Base-by-base conservation (phyloP, 176 grass and related monocot genomes). In the Panicum miliaceum region DNA sequence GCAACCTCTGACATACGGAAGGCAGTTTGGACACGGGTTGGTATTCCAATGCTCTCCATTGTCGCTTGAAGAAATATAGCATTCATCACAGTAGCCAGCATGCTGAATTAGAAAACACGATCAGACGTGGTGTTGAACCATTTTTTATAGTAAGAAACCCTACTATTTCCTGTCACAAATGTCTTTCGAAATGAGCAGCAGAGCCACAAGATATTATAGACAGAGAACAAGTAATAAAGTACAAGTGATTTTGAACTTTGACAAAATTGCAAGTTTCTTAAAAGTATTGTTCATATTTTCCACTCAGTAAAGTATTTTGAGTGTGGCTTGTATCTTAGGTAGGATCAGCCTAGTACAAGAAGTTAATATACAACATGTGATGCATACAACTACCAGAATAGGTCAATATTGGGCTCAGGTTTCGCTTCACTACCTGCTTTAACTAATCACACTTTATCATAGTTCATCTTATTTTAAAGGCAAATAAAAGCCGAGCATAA, bases 1-100 rank as follows among this genome's bases (percentile, higher is more conserved):
- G 96, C 96, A 50, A 99, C 93, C 89, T 99, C 96, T 81, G 96
- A 99, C 91, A 99, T 99, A 69, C 96, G 91, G 81, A 99, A 99
- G 41, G 96, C 96, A 37, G 96, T 99, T 77, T 99, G 96, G 48
- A 99, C 96, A 75, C 93, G 91, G 45, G 96, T 99, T 0, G 96
- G 96, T 78, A 99, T 94, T 59, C 96, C 96, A 50, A 99, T 91
- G 83, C 96, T 99, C 87, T 99, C 96, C 96, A 99, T 99, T 60
- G 96, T 99, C 69, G 96, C 93, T 91, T 99, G 96, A 86, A 99
- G 83, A 84, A 96, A 99, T 83, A 99, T 96, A 37, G 96, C 96
- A 92, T 99, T 99, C 96, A 99, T 99, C 61, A 96, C 96, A 74
- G 96, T 99, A 47, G 93, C 93, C 81, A 99, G 81, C 96, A 99